phyloP scores from a whole-genome alignment of 2,329 filamentous ascomycete species.

The Colletotrichum sp. region DNA sequence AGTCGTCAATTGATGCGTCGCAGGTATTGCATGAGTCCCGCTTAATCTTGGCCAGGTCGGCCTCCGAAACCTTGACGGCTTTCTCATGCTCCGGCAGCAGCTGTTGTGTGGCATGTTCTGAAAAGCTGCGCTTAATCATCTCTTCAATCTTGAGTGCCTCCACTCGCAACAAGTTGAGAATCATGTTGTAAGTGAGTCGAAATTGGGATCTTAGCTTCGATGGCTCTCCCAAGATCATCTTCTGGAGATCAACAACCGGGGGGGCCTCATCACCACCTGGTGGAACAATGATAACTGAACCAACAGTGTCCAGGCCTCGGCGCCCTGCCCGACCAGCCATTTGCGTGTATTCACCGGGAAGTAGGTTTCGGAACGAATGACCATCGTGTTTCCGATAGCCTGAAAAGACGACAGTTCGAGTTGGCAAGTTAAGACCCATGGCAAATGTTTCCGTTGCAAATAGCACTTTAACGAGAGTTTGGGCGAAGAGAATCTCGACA shows the following conservation, averaged over 20 bases:
- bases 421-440: conserved; percentile 96
- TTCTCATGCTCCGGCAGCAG: conserved; percentile 95
- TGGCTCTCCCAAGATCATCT: conserved; percentile 95
- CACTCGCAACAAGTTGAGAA: conserved; percentile 90
- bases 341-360: conserved; percentile 96
- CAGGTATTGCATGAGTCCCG: conserved; percentile 83
- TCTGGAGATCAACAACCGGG: conserved; percentile 78
- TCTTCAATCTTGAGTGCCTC: conserved; percentile 98
- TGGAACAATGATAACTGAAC: conserved; percentile 92
- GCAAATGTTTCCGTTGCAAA: conserved; percentile 99
- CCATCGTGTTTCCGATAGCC: conserved; percentile 97
- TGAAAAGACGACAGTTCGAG: conserved; percentile 95
- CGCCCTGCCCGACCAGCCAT: conserved; percentile 97
- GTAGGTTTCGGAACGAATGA: conserved; percentile 85
- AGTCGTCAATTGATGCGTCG: conserved; percentile 78
- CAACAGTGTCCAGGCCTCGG: conserved; percentile 89
- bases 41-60: conserved; percentile 88
- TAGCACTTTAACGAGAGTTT: conserved; percentile 92
- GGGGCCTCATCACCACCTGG: conserved; percentile 86
- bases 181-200: conserved; percentile 99
- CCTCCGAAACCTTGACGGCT: conserved; percentile 89
- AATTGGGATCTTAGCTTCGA: conserved; percentile 97
- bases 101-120: conserved; percentile 95
- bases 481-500: conserved; percentile 95
- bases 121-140: conserved; percentile 99